phyloP scores from a whole-genome alignment of 2,329 filamentous ascomycete species.

The Trichoderma pleuroti region DNA sequence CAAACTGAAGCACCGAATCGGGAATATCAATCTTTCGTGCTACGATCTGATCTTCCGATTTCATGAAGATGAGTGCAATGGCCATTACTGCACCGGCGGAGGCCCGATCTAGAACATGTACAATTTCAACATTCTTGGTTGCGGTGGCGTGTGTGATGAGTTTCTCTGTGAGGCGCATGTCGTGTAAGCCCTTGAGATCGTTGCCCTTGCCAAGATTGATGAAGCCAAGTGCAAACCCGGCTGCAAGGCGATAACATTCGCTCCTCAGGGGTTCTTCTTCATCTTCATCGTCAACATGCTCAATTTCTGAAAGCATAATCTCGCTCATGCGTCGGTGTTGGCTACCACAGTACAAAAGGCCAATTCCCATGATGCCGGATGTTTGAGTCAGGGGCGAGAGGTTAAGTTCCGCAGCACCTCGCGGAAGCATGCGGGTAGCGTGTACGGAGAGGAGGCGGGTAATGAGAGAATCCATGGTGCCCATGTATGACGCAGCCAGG shows the following conservation, averaged over 20 bases:
- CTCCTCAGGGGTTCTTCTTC: conserved; percentile 84
- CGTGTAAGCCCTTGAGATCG: conserved; percentile 82
- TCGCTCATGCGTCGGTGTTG: conserved; percentile 98
- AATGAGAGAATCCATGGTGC: conserved; percentile 95
- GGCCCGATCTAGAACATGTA: conserved; percentile 89
- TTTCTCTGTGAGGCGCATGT: conserved; percentile 89
- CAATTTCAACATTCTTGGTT: conserved; percentile 84
- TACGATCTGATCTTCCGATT: conserved; percentile 82
- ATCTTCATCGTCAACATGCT: conserved; percentile 73
- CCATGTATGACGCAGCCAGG: conserved; percentile 87
- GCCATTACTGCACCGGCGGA: conserved; percentile 92
- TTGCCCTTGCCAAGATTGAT: conserved; percentile 93
- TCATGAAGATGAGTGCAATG: conserved; percentile 91
- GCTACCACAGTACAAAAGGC: conserved; percentile 87
- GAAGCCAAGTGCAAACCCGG: conserved; percentile 87
- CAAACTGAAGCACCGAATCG: conserved; percentile 84
- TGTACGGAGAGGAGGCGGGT: conserved; percentile 92
- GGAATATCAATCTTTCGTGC: conserved; percentile 92
- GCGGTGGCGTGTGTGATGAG: conserved; percentile 81
- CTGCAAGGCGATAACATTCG: conserved; percentile 93
- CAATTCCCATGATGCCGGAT: conserved; percentile 95
- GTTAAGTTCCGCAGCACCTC: conserved; percentile 90
- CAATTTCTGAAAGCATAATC: conserved; percentile 96
- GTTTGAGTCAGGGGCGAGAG: conserved; percentile 91
- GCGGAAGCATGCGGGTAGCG: conserved; percentile 88